These are phyloP conservation scores for Knoxdaviesia capensis DNA, from an alignment of 2,329 filamentous ascomycete genomes.

Conservation along the genomic window DNA sequence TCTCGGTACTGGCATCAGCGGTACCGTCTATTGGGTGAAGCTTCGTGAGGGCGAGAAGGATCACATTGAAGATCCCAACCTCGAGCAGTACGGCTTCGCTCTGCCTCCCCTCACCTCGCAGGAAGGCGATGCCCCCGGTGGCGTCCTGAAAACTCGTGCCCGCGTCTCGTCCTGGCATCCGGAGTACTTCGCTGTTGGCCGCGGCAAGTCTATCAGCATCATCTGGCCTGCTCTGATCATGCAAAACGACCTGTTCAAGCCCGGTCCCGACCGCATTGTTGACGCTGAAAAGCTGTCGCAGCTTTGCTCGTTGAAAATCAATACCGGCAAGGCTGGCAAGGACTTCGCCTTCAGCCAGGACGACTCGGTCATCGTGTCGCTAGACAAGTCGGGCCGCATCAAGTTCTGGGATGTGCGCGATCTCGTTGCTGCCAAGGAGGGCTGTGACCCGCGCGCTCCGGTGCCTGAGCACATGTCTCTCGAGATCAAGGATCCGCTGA, in stretches of 20 bases:
- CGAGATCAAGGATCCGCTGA: constrained; percentile 68
- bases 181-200: constrained; percentile 85
- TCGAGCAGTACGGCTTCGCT: constrained; percentile 72
- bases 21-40: constrained; percentile 88
- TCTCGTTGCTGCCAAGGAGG: constrained; percentile 36
- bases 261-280: constrained; percentile 46
- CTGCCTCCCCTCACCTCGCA: constrained; percentile 71
- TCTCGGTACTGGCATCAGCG: constrained; percentile 82
- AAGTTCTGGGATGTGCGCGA: constrained; percentile 96
- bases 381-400: constrained; percentile 90
- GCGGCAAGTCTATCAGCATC: constrained; percentile 90
- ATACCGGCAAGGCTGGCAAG: constrained; percentile 93
- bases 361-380: constrained; percentile 78
- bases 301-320: constrained; percentile 79
- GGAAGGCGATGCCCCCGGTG: constrained; percentile 79
- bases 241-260: constrained; percentile 41
- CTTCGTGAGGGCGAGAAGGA: constrained; percentile 62
- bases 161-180: constrained; percentile 76
- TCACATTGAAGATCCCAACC: constrained; percentile 54
- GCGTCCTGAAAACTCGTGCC: constrained; percentile 86
- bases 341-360: constrained; percentile 97
- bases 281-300: constrained; percentile 76
- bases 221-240: constrained; percentile 49
- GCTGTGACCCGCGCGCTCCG: constrained; percentile 26
- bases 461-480: constrained; percentile 36